Evolutionary conservation across 495 filamentous ascomycete genomes (phyloP).

Genomic region (Neurospora tetraspora): DNA sequence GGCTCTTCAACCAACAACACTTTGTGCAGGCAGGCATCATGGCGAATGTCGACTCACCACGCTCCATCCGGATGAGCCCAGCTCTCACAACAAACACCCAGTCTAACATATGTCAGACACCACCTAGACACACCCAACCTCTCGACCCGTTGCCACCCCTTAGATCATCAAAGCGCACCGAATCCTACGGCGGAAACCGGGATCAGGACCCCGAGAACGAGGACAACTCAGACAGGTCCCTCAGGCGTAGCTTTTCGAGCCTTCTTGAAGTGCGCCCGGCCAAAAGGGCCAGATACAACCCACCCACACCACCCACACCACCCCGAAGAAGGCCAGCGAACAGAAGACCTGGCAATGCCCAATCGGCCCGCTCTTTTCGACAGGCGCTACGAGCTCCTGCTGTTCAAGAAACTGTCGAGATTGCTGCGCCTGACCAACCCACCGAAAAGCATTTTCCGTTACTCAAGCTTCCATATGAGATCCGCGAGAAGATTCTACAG

Average conservation of each 20-base stretch:
- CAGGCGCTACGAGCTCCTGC: not conserved
- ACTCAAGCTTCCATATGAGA: conserved; percentile 17
- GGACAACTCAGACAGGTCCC: not conserved
- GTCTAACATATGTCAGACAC: not conserved
- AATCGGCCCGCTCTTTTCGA: not conserved
- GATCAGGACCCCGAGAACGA: not conserved
- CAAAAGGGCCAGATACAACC: not conserved
- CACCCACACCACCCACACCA: not conserved
- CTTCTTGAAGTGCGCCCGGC: not conserved
- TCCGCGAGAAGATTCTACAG: conserved; percentile 27
- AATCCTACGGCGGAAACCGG: not conserved
- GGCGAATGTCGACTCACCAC: not conserved
- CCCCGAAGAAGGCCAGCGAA: not conserved
- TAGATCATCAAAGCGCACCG: not conserved
- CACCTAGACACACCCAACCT: not conserved
- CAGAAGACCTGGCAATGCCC: not conserved
- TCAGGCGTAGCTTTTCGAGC: not conserved
- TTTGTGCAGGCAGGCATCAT: not conserved
- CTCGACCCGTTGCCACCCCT: not conserved
- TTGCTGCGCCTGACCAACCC: not conserved
- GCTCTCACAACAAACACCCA: not conserved
- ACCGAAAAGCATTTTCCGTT: not conserved
- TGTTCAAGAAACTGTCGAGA: not conserved
- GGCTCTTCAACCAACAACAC: not conserved
- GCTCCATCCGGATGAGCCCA: not conserved